phyloP scores from a whole-genome alignment of 2,329 filamentous ascomycete species.

The Zymoseptoria passerinii region DNA sequence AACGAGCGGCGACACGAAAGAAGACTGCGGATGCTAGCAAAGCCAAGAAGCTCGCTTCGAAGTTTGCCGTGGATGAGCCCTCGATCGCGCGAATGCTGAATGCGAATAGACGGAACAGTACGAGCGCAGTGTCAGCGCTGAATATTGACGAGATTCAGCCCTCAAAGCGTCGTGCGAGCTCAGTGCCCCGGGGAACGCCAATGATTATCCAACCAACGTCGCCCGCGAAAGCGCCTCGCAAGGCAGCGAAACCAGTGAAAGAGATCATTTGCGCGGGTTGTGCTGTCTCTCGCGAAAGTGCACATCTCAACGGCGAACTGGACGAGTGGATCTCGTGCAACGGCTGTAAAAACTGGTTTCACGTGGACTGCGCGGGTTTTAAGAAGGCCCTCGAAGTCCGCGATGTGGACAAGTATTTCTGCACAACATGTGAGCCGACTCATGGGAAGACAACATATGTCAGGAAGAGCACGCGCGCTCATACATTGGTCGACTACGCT shows the following conservation, averaged over 20 bases:
- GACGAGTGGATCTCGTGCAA: conserved; percentile 62
- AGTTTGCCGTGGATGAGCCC: conserved; percentile 1
- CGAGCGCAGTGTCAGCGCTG: conserved; percentile 9
- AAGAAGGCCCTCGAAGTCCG: conserved; percentile 55
- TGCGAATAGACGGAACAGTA: conserved; percentile 21
- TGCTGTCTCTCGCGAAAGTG: conserved; percentile 45
- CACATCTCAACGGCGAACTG: conserved; percentile 40
- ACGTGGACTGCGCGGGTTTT: conserved; percentile 59
- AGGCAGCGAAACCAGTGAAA: conserved; percentile 23
- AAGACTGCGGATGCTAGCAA: conserved; percentile 29
- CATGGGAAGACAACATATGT: conserved; percentile 59
- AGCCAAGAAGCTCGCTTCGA: conserved; percentile 19
- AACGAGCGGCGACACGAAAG: conserved; percentile 25
- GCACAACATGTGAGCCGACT: conserved; percentile 48
- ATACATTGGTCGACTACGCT: conserved; percentile 60
- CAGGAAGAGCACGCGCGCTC: conserved; percentile 56
- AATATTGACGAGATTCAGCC: not conserved
- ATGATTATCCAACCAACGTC: conserved; percentile 21
- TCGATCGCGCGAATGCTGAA: conserved; percentile 9
- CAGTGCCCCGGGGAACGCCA: conserved; percentile 22
- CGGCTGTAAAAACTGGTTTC: conserved; percentile 61
- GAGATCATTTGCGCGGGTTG: conserved; percentile 50
- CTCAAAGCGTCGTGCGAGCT: conserved; percentile 12
- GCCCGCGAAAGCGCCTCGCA: conserved; percentile 22
- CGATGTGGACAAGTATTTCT: conserved; percentile 61